phyloP scores from a whole-genome alignment of 2,329 filamentous ascomycete species.

The Lachnellula cervina region DNA sequence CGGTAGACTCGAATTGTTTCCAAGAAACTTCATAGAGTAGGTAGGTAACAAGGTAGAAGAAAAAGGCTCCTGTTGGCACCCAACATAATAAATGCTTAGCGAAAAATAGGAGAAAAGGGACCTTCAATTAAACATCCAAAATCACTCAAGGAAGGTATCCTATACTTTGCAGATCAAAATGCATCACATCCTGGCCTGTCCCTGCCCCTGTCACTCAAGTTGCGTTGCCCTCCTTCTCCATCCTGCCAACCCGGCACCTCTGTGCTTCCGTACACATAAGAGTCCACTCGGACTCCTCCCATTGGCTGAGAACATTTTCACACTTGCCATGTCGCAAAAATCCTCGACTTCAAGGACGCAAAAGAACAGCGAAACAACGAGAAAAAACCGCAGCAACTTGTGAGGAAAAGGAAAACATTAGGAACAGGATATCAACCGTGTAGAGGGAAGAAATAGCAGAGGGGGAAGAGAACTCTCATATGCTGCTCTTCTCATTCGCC shows the following conservation, averaged over 20 bases:
- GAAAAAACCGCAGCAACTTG: slow-evolving; percentile 11
- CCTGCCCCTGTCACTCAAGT: slow-evolving; percentile 22
- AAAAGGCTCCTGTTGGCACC: background rate
- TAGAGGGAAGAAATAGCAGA: slow-evolving; percentile 2
- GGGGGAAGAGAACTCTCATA: slow-evolving; percentile 1
- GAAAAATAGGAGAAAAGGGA: background rate
- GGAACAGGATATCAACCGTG: background rate
- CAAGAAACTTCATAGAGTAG: no score
- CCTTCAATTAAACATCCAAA: background rate
- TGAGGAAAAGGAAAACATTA: slow-evolving; percentile 2
- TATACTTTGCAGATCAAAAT: background rate
- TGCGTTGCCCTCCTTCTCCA: slow-evolving; percentile 38
- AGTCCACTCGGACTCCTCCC: slow-evolving; percentile 11
- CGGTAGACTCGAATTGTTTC: no score
- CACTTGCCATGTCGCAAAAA: slow-evolving; percentile 8
- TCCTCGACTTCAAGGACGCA: slow-evolving; percentile 4
- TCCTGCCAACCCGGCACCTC: background rate
- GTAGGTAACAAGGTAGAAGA: background rate
- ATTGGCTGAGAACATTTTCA: slow-evolving; percentile 11
- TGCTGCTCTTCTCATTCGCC: slow-evolving; percentile 11
- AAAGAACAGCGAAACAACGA: slow-evolving; percentile 14
- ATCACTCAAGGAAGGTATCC: background rate
- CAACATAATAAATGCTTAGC: background rate
- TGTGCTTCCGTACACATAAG: background rate
- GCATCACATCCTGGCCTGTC: background rate